Percentiles rank a stretch among this genome's conserved stretches.
These are phyloP conservation scores for Yamadazyma mexicana DNA, from an alignment of 1,139 yeast genomes.

Conservation along the genomic window DNA sequence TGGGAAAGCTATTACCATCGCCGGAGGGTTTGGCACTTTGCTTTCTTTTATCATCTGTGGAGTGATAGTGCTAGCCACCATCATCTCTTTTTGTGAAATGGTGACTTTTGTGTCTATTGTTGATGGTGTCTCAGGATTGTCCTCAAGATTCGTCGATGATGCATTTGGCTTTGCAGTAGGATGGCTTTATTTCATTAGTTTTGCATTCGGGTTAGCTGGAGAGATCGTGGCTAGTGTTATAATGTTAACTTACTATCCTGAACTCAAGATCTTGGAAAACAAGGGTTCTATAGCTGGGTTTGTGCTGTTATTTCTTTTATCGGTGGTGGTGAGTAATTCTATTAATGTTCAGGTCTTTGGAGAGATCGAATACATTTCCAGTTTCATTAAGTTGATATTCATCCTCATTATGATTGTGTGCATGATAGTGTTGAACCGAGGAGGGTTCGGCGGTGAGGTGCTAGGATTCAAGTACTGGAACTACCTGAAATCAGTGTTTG, in stretches of 20 bases:
- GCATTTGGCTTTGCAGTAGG: slow-evolving; percentile 86
- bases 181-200: slow-evolving; percentile 73
- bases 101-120: slow-evolving; percentile 80
- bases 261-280: slow-evolving; percentile 47
- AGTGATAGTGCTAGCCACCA: slow-evolving; percentile 62
- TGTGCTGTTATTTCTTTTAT: slow-evolving; percentile 56
- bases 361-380: slow-evolving; percentile 66
- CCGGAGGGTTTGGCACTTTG: slow-evolving; percentile 82
- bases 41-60: slow-evolving; percentile 73
- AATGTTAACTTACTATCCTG: slow-evolving; percentile 65
- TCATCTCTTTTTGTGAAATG: slow-evolving; percentile 83
- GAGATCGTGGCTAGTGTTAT: slow-evolving; percentile 81
- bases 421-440: slow-evolving; percentile 62
- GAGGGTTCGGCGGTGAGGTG: slow-evolving; percentile 45
- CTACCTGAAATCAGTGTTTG: slow-evolving; percentile 46
- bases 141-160: slow-evolving; percentile 79
- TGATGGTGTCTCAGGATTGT: slow-evolving; percentile 75
- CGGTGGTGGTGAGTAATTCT: slow-evolving; percentile 55
- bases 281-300: slow-evolving; percentile 60
- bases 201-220: slow-evolving; percentile 72
- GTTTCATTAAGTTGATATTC: slow-evolving; percentile 58
- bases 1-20: slow-evolving; percentile 75
- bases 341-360: slow-evolving; percentile 74
- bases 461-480: slow-evolving; percentile 74
- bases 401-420: slow-evolving; percentile 57